These are phyloP conservation scores for Suzukiozyma palmioleophila DNA, from an alignment of 1,139 yeast species.

Conservation along the genomic window DNA sequence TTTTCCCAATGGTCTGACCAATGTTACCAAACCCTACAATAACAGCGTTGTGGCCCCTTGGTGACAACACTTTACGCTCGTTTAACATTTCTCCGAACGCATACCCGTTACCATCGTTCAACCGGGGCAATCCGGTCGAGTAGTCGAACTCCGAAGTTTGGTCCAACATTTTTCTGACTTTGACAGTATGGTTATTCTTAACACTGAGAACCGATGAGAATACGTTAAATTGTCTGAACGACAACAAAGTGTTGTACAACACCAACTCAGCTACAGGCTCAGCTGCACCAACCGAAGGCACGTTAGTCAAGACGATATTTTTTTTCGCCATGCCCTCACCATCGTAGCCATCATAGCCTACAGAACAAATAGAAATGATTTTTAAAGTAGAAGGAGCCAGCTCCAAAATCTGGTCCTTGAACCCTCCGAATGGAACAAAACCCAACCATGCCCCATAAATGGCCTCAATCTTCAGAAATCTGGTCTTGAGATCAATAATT, in stretches of 20 bases:
- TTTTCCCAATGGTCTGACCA: constrained; percentile 60
- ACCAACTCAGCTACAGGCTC: constrained; percentile 77
- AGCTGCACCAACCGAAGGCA: constrained; percentile 60
- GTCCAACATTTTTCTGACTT: constrained; percentile 30
- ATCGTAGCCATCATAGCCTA: constrained; percentile 66
- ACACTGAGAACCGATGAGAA: constrained; percentile 29
- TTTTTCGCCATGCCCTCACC: constrained; percentile 31
- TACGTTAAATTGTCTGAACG: constrained; percentile 57
- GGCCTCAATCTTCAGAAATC: constrained; percentile 43
- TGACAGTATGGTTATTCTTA: constrained; percentile 32
- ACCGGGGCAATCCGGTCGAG: constrained; percentile 27
- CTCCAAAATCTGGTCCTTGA: constrained; percentile 45
- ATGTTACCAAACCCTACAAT: constrained; percentile 79
- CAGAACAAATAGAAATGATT: constrained; percentile 63
- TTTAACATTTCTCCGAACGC: constrained; percentile 2
- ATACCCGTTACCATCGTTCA: constrained; percentile 13
- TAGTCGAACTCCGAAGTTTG: constrained; percentile 26
- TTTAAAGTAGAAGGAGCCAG: constrained; percentile 49
- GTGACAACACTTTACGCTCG: constrained; percentile 35
- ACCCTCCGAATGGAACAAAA: constrained; percentile 46
- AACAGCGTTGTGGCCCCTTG: constrained; percentile 57
- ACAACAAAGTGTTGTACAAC: constrained; percentile 50
- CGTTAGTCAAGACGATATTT: constrained; percentile 56
- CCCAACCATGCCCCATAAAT: constrained; percentile 67
- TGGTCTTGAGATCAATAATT: constrained; percentile 27